Base-by-base conservation (phyloP, 768 basidiomycete genomes). In the Termitomyces sp. region DNA sequence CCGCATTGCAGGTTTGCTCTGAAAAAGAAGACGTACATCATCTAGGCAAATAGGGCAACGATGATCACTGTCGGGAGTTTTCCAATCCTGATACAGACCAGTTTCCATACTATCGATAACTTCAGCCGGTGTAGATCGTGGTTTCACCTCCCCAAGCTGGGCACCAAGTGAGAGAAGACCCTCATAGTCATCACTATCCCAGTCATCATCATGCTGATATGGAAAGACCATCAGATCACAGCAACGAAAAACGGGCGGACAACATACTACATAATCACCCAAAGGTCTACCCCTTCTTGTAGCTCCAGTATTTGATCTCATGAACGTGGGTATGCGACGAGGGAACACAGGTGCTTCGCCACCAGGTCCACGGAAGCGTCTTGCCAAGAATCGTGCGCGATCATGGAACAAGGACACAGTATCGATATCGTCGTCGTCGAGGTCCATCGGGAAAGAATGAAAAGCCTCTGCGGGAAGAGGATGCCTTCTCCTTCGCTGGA, bases 21-120 rank as follows among this genome's bases (percentile, higher is more conserved):
- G 42, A 49, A 15, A 24, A 42, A 33, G 62, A 58, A 16, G 1
- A 80, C 89, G 57, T 68, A 91, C 91, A 73, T 94, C 91, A 63
- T 93, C 91, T 64, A 93, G 73, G 68, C 92, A 94, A 57, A 94
- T 93, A 2, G 92, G 91, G 72, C 92, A 94, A 49, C 90, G 81
- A 58, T 82, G 76, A 64, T 93, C 91, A 58, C 86, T 85, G 42
- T 87, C 87, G 1, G 78, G 70, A 7, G 77, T 83, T 49, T 79
- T 81, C 88, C 89, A 92, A 36, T 91, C 89, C 65, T 83, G 83
- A 71, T 86, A 92, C 22, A 77, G 70, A 0, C 79, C 87, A 16
- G 78, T 84, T 20, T 89, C 86, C 55, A 92, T 73, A 0, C 79
- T 75, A 13, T 83, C 72, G 51, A 94, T 75, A 35, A 91, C 78